A percentile compares a stretch with the other conserved stretches of the same genome.
Evolutionary conservation across 495 filamentous ascomycete genomes (phyloP).

Genomic region (Lasiosphaeris hirsuta): DNA sequence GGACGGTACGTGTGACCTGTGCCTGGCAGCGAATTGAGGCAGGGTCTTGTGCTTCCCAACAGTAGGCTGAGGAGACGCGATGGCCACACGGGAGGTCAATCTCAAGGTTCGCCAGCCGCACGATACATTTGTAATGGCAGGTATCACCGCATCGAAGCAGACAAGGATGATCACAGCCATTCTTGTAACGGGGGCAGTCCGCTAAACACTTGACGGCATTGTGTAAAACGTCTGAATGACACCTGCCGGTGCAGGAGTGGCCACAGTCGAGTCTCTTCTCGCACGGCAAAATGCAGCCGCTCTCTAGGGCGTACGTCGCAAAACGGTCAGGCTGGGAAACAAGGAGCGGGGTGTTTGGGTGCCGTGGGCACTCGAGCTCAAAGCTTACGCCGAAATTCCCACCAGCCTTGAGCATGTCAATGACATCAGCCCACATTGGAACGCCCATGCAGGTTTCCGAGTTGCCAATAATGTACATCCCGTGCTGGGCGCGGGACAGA

Average conservation of each 20-base stretch:
- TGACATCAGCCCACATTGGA: conserved; percentile 66
- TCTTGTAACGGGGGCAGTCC: conserved; percentile 52
- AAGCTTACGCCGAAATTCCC: conserved; percentile 53
- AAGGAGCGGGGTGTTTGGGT: conserved; percentile 55
- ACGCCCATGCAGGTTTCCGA: conserved; percentile 51
- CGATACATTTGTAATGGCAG: conserved; percentile 21
- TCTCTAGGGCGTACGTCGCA: conserved; percentile 57
- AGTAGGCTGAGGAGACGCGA: conserved; percentile 40
- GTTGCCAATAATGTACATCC: conserved; percentile 83
- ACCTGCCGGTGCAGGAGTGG: conserved; percentile 65
- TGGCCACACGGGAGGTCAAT: conserved; percentile 61
- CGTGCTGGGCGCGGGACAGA: conserved; percentile 67
- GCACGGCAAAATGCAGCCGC: conserved; percentile 64
- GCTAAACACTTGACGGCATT: conserved; percentile 59
- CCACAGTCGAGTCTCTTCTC: conserved; percentile 60
- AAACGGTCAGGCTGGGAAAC: conserved; percentile 63
- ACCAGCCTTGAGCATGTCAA: conserved; percentile 49
- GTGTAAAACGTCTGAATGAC: conserved; percentile 67
- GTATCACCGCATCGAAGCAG: conserved; percentile 56
- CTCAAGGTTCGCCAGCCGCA: conserved; percentile 5
- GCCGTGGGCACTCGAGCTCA: conserved; percentile 62
- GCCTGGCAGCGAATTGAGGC: conserved; percentile 27
- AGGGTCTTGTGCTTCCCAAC: conserved; percentile 38
- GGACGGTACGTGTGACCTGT: conserved; percentile 41
- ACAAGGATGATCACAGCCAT: conserved; percentile 61